These are phyloP conservation scores for Kentomonas sorsogonicus DNA, from an alignment of 208 protist genomes.

Conservation along the genomic window DNA sequence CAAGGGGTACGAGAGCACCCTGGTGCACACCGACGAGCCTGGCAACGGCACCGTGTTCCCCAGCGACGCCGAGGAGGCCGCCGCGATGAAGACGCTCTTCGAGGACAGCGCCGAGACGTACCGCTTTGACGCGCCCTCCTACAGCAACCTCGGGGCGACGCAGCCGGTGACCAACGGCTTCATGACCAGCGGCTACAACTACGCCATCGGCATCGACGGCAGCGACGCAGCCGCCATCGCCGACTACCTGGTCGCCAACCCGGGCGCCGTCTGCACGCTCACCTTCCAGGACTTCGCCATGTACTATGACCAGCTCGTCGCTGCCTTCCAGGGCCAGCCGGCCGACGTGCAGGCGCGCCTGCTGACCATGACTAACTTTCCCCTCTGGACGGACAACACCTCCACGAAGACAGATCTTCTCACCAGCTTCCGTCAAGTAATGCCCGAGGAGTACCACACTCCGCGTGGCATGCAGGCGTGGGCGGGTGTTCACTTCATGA, in stretches of 20 bases:
- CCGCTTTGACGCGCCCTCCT: constrained; percentile 5
- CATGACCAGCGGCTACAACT: constrained; percentile 6
- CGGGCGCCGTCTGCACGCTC: constrained; percentile 17
- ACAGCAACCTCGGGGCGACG: not conserved
- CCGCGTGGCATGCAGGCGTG: constrained; percentile 17
- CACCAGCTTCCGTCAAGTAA: too few species aligned
- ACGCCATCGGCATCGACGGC: constrained; percentile 17
- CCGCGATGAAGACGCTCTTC: too few species aligned
- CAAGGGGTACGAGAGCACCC: constrained; percentile 10
- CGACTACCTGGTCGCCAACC: constrained; percentile 7
- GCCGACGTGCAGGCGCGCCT: constrained; percentile 21
- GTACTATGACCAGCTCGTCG: constrained; percentile 19
- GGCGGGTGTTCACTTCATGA: constrained; percentile 10
- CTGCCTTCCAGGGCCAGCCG: constrained; percentile 10
- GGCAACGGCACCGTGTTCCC: not conserved
- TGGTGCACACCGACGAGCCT: too few species aligned
- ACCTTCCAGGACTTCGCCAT: constrained; percentile 27
- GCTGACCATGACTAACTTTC: constrained; percentile 34
- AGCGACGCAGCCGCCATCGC: not conserved
- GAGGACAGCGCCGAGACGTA: constrained; percentile 11
- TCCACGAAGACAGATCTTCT: too few species aligned
- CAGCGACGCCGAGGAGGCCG: too few species aligned
- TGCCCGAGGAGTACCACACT: too few species aligned
- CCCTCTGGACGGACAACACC: constrained; percentile 34
- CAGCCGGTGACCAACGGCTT: constrained; percentile 1